Percentiles rank a stretch among this genome's conserved stretches.
These are phyloP conservation scores for Rhododendron molle DNA, from an alignment of 148 eudicot genomes.

Conservation along the genomic window DNA sequence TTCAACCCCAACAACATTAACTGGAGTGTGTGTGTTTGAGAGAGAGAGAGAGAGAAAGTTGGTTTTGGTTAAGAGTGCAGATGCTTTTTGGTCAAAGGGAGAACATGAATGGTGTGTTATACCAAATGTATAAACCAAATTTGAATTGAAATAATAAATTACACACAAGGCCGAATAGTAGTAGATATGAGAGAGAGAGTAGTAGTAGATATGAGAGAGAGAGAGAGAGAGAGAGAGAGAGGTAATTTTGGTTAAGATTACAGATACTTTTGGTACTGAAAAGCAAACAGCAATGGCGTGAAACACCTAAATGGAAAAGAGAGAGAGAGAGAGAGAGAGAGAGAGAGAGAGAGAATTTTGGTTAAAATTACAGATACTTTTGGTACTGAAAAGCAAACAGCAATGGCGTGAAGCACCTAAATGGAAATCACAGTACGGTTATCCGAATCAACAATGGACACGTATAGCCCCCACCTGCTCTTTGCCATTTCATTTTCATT, in stretches of 20 bases:
- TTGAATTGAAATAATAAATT: neutral
- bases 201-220: neutral
- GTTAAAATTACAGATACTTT: conserved; percentile 3
- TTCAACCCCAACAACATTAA: neutral
- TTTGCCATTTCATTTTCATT: neutral
- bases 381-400: neutral
- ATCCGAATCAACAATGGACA: neutral
- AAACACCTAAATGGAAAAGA: neutral
- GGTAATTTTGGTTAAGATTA: neutral
- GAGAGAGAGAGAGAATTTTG: neutral
- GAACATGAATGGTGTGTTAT: neutral
- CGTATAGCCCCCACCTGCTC: neutral
- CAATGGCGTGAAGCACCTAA: neutral
- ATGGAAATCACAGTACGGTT: neutral
- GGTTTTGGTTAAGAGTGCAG: neutral
- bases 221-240: neutral
- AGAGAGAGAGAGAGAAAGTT: neutral
- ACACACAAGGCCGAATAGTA: neutral
- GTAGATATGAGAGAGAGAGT: neutral
- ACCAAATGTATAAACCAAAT: neutral
- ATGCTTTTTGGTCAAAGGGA: neutral
- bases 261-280: neutral
- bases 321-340: neutral
- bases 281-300: neutral
- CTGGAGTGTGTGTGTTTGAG: neutral